phyloP scores from a whole-genome alignment of 805 yeast species.

The Starmerella geochares region DNA sequence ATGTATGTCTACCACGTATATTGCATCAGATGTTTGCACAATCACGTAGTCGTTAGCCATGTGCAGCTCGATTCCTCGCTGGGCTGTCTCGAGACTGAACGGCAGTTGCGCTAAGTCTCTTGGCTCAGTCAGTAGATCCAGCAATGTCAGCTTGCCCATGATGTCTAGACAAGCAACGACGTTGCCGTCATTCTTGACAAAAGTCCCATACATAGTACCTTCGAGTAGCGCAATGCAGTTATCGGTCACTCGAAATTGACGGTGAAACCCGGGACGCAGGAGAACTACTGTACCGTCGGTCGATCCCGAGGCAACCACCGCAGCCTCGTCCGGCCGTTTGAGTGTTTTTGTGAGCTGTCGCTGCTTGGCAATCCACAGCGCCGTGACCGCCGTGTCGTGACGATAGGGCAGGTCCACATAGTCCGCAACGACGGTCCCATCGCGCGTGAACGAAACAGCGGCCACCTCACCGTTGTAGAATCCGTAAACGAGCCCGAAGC shows the following conservation, averaged over 20 bases:
- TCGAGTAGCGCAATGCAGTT: slow-evolving; percentile 12
- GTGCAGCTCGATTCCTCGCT: slow-evolving; percentile 5
- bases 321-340: background rate
- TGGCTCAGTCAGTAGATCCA: background rate
- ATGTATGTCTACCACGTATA: slow-evolving; percentile 12
- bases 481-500: slow-evolving; percentile 30
- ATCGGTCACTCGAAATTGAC: slow-evolving; percentile 1
- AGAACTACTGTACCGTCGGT: slow-evolving; percentile 19
- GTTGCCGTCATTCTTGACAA: slow-evolving; percentile 14
- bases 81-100: background rate
- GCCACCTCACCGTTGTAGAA: slow-evolving; percentile 25
- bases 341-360: slow-evolving; percentile 11
- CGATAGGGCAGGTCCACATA: slow-evolving; percentile 21
- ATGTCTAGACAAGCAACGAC: slow-evolving; percentile 11
- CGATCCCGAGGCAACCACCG: slow-evolving; percentile 18
- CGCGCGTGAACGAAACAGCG: slow-evolving; percentile 24
- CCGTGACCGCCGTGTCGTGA: slow-evolving; percentile 24
- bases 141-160: slow-evolving; percentile 9
- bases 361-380: slow-evolving; percentile 26
- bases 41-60: slow-evolving; percentile 15
- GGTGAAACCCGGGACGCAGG: background rate
- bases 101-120: slow-evolving; percentile 7
- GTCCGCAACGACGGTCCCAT: slow-evolving; percentile 25
- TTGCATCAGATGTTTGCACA: background rate
- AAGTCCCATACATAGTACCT: slow-evolving; percentile 17